phyloP scores from a whole-genome alignment of 176 grass and related monocot species.

The Aegilops umbellulata region DNA sequence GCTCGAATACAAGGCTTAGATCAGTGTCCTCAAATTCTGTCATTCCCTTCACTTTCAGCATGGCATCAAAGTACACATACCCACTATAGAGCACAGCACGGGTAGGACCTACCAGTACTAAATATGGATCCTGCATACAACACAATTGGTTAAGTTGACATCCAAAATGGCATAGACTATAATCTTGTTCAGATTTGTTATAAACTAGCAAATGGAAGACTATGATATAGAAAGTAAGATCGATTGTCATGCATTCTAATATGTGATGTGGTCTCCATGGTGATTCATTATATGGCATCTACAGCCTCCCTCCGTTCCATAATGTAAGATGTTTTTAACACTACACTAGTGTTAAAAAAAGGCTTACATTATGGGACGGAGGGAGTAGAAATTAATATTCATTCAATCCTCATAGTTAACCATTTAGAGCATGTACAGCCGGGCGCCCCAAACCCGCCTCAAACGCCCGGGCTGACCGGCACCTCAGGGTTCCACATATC shows the following conservation, averaged over 20 bases:
- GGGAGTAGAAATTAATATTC: background rate
- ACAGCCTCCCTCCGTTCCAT: too few species aligned
- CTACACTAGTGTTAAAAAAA: too few species aligned
- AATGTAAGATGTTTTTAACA: too few species aligned
- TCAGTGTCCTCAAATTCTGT: background rate
- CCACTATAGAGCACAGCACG: background rate
- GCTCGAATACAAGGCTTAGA: background rate
- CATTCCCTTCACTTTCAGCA: constrained; percentile 5
- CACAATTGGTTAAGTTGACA: background rate
- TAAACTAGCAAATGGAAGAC: background rate
- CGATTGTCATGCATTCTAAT: background rate
- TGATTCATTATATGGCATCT: background rate
- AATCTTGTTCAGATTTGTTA: background rate
- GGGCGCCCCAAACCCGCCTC: too few species aligned
- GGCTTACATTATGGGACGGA: too few species aligned
- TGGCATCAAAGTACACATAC: background rate
- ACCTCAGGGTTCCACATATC: too few species aligned
- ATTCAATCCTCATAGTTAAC: background rate
- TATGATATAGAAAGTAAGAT: background rate
- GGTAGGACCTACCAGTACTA: constrained; percentile 1
- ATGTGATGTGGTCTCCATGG: background rate
- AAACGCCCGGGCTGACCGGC: too few species aligned
- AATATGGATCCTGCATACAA: background rate
- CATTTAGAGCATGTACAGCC: background rate
- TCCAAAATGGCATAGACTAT: background rate